Conservation (phyloP, 176 grass and related monocot genomes). For the Paspalum vaginatum region DNA sequence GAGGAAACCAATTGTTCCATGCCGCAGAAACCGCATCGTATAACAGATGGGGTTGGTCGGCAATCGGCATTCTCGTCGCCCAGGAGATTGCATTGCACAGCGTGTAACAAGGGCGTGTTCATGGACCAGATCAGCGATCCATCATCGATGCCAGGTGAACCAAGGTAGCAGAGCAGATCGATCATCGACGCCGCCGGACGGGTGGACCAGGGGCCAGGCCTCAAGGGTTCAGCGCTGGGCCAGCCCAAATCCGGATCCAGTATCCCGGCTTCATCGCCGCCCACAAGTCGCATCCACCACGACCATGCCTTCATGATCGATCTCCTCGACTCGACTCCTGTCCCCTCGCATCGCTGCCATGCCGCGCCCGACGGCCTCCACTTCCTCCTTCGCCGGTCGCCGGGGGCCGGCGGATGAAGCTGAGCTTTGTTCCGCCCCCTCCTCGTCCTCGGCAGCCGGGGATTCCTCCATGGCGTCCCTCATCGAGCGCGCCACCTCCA, state of each 20-base stretch:
- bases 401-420: not conserved
- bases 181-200: no score
- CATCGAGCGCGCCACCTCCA: conserved; percentile 82
- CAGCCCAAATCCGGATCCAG: not conserved
- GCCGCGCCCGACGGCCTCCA: conserved; percentile 19
- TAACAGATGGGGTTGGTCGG: no score
- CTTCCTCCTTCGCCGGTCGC: conserved; percentile 8
- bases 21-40: no score
- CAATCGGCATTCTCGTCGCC: no score
- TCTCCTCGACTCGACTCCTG: not conserved
- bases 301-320: not conserved
- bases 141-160: no score
- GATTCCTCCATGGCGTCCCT: conserved; percentile 47
- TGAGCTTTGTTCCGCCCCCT: not conserved
- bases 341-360: conserved; percentile 24
- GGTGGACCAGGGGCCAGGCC: no score
- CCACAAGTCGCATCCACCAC: not conserved
- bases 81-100: no score
- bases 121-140: no score
- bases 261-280: not conserved
- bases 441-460: not conserved
- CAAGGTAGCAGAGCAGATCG: no score
- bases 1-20: no score
- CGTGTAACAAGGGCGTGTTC: no score
- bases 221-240: no score